Evolutionary conservation across 768 basidiomycete species (phyloP).

Genomic region (Gloeopeniophorella convolvens): DNA sequence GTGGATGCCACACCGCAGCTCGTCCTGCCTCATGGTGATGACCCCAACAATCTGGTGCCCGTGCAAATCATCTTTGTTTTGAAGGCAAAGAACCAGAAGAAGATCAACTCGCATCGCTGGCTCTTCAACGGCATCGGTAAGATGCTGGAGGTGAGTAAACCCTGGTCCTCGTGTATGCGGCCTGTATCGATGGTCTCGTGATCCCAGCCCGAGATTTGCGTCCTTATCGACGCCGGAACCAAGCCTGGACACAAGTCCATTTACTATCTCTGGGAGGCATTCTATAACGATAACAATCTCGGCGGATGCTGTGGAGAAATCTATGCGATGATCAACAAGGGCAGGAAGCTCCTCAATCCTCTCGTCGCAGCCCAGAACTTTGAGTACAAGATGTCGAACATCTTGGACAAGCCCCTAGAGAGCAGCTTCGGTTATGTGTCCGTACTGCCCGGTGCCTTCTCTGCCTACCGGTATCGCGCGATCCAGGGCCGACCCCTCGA

Average conservation of each 20-base stretch:
- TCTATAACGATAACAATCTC: conserved; percentile 71
- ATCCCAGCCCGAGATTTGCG: conserved; percentile 79
- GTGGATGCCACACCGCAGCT: conserved; percentile 88
- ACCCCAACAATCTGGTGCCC: conserved; percentile 88
- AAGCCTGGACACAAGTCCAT: conserved; percentile 96
- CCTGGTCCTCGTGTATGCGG: conserved; percentile 10
- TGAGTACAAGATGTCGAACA: conserved; percentile 98
- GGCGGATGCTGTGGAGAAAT: conserved; percentile 94
- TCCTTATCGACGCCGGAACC: conserved; percentile 91
- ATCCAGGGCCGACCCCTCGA: conserved; percentile 85
- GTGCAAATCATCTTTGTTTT: conserved; percentile 88
- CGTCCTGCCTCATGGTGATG: conserved; percentile 83
- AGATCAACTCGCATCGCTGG: conserved; percentile 95
- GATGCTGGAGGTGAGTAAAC: conserved; percentile 54
- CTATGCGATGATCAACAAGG: conserved; percentile 93
- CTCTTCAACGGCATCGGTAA: conserved; percentile 90
- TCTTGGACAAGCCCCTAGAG: conserved; percentile 91
- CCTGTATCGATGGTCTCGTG: background rate
- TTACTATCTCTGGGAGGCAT: conserved; percentile 92
- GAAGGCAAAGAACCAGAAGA: conserved; percentile 94
- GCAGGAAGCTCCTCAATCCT: conserved; percentile 86
- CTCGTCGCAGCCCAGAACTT: conserved; percentile 94
- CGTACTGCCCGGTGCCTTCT: conserved; percentile 94
- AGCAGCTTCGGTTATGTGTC: conserved; percentile 95
- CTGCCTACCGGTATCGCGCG: conserved; percentile 89